phyloP scores from a whole-genome alignment of 441 rosid species.

The Gossypium trilobum region DNA sequence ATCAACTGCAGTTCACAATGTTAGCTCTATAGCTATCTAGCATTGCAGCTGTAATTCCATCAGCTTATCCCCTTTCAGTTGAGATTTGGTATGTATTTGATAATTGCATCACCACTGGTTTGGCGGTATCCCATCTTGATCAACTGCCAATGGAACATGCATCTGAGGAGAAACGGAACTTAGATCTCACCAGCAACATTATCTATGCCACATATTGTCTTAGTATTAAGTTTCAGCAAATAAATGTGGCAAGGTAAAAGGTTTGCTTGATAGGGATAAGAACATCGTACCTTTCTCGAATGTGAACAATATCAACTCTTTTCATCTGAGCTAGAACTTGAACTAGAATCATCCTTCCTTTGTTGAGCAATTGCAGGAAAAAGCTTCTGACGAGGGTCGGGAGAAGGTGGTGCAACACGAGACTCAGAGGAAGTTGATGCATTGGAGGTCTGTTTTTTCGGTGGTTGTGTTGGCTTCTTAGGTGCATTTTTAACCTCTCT shows the following conservation, averaged over 20 bases:
- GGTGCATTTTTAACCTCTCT: constrained; percentile 54
- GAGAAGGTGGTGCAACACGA: constrained; percentile 27
- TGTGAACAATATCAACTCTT: neutral
- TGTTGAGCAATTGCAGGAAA: constrained; percentile 68
- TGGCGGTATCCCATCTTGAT: neutral
- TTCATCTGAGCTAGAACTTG: constrained; percentile 22
- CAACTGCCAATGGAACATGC: neutral
- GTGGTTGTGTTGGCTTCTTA: constrained; percentile 31
- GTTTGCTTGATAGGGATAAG: neutral
- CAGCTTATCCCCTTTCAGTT: neutral
- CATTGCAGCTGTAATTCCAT: neutral
- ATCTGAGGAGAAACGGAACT: neutral
- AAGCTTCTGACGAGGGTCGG: constrained; percentile 45
- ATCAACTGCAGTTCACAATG: neutral
- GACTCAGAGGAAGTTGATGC: constrained; percentile 44
- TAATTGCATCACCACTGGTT: neutral
- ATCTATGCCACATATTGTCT: neutral
- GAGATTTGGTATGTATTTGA: neutral
- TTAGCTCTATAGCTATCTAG: neutral
- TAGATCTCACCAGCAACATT: neutral
- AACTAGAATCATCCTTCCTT: constrained; percentile 26
- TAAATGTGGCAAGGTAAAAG: neutral
- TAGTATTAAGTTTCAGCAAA: neutral
- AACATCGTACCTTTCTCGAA: constrained; percentile 5
- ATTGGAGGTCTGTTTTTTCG: constrained; percentile 40